phyloP scores from a whole-genome alignment of 768 basidiomycete genomes.

The Macrolepiota dolichaula region DNA sequence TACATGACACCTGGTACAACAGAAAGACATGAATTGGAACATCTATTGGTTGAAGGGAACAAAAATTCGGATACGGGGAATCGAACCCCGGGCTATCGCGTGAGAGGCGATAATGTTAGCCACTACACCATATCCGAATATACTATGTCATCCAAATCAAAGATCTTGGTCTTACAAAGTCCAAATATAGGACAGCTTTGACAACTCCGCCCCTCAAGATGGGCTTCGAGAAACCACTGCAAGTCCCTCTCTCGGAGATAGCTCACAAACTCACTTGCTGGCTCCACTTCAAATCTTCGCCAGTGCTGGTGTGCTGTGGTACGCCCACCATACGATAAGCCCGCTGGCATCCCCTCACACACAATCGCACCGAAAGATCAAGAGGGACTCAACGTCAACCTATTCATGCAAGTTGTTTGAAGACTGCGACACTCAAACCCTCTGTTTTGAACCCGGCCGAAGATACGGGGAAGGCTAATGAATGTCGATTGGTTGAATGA shows the following conservation, averaged over 20 bases:
- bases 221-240: background rate
- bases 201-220: background rate
- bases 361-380: too few relatives aligned
- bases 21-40: too few relatives aligned
- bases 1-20: too few relatives aligned
- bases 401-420: conserved; percentile 7
- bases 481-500: conserved; percentile 2
- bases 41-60: too few relatives aligned
- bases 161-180: too few relatives aligned
- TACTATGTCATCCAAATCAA: background rate
- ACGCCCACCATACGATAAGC: too few relatives aligned
- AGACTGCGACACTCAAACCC: background rate
- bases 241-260: background rate
- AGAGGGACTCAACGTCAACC: background rate
- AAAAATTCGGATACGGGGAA: conserved; percentile 12
- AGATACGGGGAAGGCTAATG: background rate
- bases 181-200: background rate
- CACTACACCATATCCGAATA: conserved; percentile 13
- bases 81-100: conserved; percentile 14
- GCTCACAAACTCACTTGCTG: background rate
- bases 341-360: too few relatives aligned
- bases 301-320: background rate
- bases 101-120: conserved; percentile 14
- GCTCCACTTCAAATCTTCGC: background rate
- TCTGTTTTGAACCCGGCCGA: background rate